These are phyloP conservation scores for Styphnolobium japonicum DNA, from an alignment of 306 rosid genomes.

Conservation along the genomic window DNA sequence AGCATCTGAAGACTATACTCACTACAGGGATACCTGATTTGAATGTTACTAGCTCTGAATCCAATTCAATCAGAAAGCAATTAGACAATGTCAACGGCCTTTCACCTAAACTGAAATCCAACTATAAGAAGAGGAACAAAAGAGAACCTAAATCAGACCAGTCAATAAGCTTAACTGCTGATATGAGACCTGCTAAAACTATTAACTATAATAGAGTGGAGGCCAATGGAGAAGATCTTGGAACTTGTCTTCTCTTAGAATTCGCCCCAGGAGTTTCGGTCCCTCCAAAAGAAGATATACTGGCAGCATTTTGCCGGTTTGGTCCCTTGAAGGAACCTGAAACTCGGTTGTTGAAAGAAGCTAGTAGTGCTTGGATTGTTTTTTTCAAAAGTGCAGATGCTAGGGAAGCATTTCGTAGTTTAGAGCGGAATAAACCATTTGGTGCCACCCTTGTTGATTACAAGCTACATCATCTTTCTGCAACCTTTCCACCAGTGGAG, in stretches of 20 bases:
- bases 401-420: constrained; percentile 48
- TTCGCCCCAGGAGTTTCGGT: constrained; percentile 54
- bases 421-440: constrained; percentile 61
- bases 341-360: constrained; percentile 45
- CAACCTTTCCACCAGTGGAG: constrained; percentile 16
- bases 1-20: constrained; percentile 21
- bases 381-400: constrained; percentile 63
- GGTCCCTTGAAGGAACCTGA: constrained; percentile 78
- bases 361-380: constrained; percentile 53
- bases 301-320: constrained; percentile 60
- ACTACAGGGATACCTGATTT: constrained; percentile 62
- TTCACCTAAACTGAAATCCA: no score
- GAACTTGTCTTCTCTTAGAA: constrained; percentile 59
- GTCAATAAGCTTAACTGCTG: constrained; percentile 23
- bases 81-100: constrained; percentile 28
- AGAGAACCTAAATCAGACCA: constrained; percentile 28
- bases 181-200: constrained; percentile 25
- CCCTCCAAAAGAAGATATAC: constrained; percentile 69
- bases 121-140: no score
- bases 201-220: constrained; percentile 25
- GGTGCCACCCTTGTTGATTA: constrained; percentile 46
- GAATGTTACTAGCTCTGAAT: constrained; percentile 49
- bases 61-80: constrained; percentile 34
- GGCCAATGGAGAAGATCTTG: constrained; percentile 37
- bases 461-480: constrained; percentile 51